These are phyloP conservation scores for Trichoderma asperellum DNA, from an alignment of 2,329 filamentous ascomycete genomes.

Conservation along the genomic window DNA sequence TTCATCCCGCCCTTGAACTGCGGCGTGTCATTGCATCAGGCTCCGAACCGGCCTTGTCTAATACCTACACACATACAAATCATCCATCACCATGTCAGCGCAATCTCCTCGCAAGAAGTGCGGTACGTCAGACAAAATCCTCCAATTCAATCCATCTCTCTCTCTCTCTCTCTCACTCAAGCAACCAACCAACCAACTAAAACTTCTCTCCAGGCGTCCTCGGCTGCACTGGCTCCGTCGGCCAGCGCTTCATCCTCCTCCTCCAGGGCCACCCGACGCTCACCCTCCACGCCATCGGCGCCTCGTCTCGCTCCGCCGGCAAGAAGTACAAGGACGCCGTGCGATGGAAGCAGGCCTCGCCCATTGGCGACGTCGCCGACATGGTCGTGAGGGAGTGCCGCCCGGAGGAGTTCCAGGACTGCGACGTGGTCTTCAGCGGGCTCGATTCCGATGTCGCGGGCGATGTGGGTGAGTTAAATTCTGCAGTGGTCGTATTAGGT, in stretches of 20 bases:
- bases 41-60: neutral
- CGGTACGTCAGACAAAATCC: constrained; percentile 47
- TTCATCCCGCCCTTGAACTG: neutral
- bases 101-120: constrained; percentile 59
- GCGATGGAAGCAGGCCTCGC: constrained; percentile 87
- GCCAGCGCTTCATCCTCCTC: constrained; percentile 92
- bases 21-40: neutral
- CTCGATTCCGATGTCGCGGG: constrained; percentile 91
- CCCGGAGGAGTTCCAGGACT: constrained; percentile 81
- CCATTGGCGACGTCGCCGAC: constrained; percentile 79
- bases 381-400: constrained; percentile 85
- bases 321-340: constrained; percentile 96
- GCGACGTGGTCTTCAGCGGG: constrained; percentile 91
- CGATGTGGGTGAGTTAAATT: constrained; percentile 70
- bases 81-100: constrained; percentile 21
- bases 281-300: constrained; percentile 84
- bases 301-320: constrained; percentile 84
- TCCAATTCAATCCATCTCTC: neutral
- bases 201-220: constrained; percentile 64
- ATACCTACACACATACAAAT: too few species aligned
- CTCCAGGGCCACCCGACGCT: constrained; percentile 87
- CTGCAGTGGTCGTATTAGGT: too few species aligned
- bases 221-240: constrained; percentile 91
- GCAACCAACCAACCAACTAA: neutral
- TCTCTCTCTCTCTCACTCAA: too few species aligned